Conservation (phyloP, 2,329 filamentous ascomycete genomes). For the Neofusicoccum laricinum region DNA sequence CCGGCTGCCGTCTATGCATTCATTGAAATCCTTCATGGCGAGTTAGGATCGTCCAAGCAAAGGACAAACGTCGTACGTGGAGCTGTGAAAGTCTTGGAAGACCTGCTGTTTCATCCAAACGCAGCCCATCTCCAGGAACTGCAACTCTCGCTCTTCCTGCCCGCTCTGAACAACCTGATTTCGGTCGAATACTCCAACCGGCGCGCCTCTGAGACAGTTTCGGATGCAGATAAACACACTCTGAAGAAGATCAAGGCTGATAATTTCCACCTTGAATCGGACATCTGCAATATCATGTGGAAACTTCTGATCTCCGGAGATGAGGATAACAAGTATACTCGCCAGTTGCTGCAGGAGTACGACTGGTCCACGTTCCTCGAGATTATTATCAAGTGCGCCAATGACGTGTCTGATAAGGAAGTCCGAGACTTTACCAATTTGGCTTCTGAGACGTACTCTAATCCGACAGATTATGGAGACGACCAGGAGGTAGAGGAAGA, state of each 20-base stretch:
- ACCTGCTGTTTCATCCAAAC: conserved; percentile 17
- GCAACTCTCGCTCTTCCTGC: conserved; percentile 17
- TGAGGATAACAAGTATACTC: conserved; percentile 7
- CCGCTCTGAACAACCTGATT: conserved; percentile 14
- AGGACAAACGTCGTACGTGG: conserved; percentile 49
- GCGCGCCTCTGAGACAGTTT: neutral
- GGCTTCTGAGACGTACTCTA: conserved; percentile 25
- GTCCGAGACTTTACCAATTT: conserved; percentile 5
- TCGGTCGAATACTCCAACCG: conserved; percentile 5
- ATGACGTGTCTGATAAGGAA: conserved; percentile 8
- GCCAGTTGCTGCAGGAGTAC: conserved; percentile 10
- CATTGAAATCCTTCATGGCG: conserved; percentile 53
- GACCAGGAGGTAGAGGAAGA: conserved; percentile 16
- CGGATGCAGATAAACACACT: neutral
- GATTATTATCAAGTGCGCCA: conserved; percentile 14
- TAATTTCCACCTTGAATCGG: conserved; percentile 12
- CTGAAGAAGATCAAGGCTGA: conserved; percentile 8
- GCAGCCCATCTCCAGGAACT: conserved; percentile 17
- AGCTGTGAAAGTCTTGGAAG: conserved; percentile 56
- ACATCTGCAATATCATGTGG: conserved; percentile 15
- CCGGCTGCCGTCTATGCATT: conserved; percentile 66
- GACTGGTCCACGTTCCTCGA: conserved; percentile 12
- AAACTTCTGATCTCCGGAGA: conserved; percentile 3
- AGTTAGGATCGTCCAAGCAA: conserved; percentile 39
- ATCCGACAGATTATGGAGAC: conserved; percentile 11